phyloP scores from a whole-genome alignment of 2,329 filamentous ascomycete species.

The Byssothecium circinans region DNA sequence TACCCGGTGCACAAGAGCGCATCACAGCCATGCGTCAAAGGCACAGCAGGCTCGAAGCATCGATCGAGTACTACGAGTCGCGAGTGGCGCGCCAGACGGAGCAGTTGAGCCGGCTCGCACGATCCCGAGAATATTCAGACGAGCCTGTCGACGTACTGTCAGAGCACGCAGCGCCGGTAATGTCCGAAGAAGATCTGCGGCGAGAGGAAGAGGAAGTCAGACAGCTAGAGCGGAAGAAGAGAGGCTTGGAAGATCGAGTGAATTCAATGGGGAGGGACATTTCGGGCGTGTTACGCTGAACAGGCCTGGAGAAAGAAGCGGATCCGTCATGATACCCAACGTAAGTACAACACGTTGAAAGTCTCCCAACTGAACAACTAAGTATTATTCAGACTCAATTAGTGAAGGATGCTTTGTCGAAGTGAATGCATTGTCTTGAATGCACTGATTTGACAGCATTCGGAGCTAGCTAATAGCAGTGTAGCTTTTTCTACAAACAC shows the following conservation, averaged over 20 bases:
- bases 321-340: neutral
- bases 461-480: no score
- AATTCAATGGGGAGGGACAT: conserved; percentile 68
- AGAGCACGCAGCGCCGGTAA: conserved; percentile 46
- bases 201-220: conserved; percentile 70
- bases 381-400: no score
- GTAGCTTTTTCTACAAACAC: no score
- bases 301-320: neutral
- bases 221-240: conserved; percentile 66
- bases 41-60: conserved; percentile 70
- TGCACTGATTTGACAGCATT: no score
- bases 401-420: no score
- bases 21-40: conserved; percentile 73
- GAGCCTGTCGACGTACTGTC: conserved; percentile 50
- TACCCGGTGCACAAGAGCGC: conserved; percentile 75
- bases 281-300: conserved; percentile 58
- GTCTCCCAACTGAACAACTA: no score
- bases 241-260: conserved; percentile 63
- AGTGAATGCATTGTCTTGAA: no score
- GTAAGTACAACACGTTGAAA: no score
- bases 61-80: conserved; percentile 77
- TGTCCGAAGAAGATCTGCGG: conserved; percentile 70
- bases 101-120: conserved; percentile 72
- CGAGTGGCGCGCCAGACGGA: conserved; percentile 76
- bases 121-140: conserved; percentile 58